Evolutionary conservation across 1,139 yeast species (phyloP).

Genomic region (Pichia sp.): DNA sequence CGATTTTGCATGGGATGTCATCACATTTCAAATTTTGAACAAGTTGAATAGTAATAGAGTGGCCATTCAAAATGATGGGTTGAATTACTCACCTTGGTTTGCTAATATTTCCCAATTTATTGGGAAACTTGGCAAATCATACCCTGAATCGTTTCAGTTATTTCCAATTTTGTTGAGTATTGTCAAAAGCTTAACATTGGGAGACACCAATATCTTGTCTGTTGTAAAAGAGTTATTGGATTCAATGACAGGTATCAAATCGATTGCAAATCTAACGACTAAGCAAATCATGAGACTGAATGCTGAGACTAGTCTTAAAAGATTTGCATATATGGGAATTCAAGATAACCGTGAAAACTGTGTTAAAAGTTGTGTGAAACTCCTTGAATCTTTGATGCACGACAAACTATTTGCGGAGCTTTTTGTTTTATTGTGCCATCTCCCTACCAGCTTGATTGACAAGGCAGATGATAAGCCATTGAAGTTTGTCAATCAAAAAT

Average conservation of each 20-base stretch:
- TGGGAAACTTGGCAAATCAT: constrained; percentile 56
- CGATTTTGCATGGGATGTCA: constrained; percentile 78
- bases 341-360: constrained; percentile 55
- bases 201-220: constrained; percentile 61
- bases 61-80: constrained; percentile 71
- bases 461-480: constrained; percentile 45
- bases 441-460: constrained; percentile 42
- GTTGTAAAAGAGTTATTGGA: constrained; percentile 65
- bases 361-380: constrained; percentile 46
- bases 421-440: constrained; percentile 57
- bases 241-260: constrained; percentile 80
- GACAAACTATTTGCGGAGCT: constrained; percentile 55
- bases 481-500: constrained; percentile 65
- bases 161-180: constrained; percentile 56
- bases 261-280: constrained; percentile 58
- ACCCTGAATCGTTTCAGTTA: constrained; percentile 48
- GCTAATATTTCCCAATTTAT: constrained; percentile 66
- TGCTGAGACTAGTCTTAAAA: constrained; percentile 57
- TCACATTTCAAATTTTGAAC: constrained; percentile 68
- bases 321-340: constrained; percentile 56
- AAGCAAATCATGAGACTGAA: constrained; percentile 65
- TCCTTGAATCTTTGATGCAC: constrained; percentile 46
- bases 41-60: constrained; percentile 69
- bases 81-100: constrained; percentile 81
- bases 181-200: constrained; percentile 59